phyloP scores from a whole-genome alignment of 345 rosid genomes.

The Eucalyptus decipiens region DNA sequence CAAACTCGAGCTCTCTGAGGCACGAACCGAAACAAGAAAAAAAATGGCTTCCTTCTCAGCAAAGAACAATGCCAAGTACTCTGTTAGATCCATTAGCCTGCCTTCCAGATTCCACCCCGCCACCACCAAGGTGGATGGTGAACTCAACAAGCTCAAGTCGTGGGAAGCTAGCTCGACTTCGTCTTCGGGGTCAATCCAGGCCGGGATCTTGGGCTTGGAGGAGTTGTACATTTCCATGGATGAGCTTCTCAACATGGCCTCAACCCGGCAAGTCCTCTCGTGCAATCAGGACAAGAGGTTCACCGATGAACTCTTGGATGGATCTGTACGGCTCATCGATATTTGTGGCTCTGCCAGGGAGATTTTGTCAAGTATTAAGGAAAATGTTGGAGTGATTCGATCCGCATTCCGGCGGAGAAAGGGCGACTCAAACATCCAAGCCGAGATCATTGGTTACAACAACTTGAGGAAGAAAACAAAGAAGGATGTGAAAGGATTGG shows the following conservation, averaged over 20 bases:
- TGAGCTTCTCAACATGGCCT: constrained; percentile 40
- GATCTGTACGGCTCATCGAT: constrained; percentile 46
- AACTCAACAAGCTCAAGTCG: constrained; percentile 27
- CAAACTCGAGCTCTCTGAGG: not conserved
- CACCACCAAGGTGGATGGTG: constrained; percentile 25
- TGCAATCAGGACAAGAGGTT: constrained; percentile 7
- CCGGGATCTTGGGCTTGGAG: constrained; percentile 25
- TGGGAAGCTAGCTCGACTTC: constrained; percentile 12
- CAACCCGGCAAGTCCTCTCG: constrained; percentile 35
- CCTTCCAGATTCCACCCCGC: constrained; percentile 66
- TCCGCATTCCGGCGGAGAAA: constrained; percentile 48
- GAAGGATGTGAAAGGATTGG: constrained; percentile 31
- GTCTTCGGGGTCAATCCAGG: constrained; percentile 12
- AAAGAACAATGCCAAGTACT: not conserved
- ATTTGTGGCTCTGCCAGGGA: constrained; percentile 45
- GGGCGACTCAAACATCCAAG: constrained; percentile 21
- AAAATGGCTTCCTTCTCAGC: not conserved
- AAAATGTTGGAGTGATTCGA: constrained; percentile 35
- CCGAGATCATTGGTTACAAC: constrained; percentile 2
- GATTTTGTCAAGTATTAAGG: constrained; percentile 24
- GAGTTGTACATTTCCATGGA: constrained; percentile 28
- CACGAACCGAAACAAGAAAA: not conserved
- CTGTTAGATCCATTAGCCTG: constrained; percentile 50
- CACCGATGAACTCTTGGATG: constrained; percentile 44
- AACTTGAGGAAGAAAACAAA: constrained; percentile 37